Evolutionary conservation across 2,329 filamentous ascomycete genomes (phyloP), one percentile per base, ranked within the genome.

Genomic region (Fusarium tricinctum): DNA sequence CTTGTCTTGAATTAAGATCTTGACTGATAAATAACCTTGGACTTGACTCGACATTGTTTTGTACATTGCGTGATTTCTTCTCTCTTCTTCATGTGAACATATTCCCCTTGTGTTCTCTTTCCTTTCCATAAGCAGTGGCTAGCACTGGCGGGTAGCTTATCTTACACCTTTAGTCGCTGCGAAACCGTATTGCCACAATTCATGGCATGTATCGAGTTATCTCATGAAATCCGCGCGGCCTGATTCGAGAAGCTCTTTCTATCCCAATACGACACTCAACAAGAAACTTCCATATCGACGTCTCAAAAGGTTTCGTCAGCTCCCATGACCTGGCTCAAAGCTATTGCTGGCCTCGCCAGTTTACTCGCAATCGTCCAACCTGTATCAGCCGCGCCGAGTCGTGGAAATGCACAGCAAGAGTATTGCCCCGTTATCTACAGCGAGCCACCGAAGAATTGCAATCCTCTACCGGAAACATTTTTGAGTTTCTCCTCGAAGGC

Each of bases 351-450:
- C 48, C 40, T 73, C 12, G 50, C 44, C 23, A 42, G 51, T 52
- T 40, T 71, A 23, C 14, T 66, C 42, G 17, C 44, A 9, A 23
- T 45, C 38, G 14, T 38, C 17, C 58, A 57, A 17, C 43, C 55
- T 22, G 52, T 45, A 32, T 63, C 60, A 52, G 63, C 71, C 5
- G 67, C 64, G 22, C 66, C 63, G 4, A 66, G 65, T 23, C 60
- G 35, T 33, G 53, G 60, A 23, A 20, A 17, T 20, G 23, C 47
- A n/a, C 58, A 47, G 17, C 53, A 67, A 32, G 43, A 54, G 2
- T 74, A 73, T 46, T 75, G 73, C 23, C 70, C 73, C 30, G 39
- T 75, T 23, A 48, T 75, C 32, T 74, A 72, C 14, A 43, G 35
- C 10, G 60, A 71, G 13, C 59, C 49, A 2, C 65, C 65, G 42